A percentile compares a stretch with the other conserved stretches of the same genome.
Conservation (phyloP, 2,329 filamentous ascomycete species). For the Arthrobotrys iridis region DNA sequence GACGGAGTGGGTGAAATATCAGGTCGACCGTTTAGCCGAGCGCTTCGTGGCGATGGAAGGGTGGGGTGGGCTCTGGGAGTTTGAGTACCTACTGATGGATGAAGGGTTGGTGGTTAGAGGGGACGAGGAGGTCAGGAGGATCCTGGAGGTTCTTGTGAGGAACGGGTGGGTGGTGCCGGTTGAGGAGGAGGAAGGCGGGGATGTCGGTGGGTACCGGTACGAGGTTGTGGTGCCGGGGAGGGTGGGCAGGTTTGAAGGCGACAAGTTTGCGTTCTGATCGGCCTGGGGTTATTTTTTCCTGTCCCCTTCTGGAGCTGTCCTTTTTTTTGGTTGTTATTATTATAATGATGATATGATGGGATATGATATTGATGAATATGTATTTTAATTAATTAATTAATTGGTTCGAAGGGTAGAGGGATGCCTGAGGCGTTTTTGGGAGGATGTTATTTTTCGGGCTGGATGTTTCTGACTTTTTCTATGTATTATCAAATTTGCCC, state of each 20-base stretch:
- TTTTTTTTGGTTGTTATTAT: too few relatives aligned
- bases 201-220: slow-evolving; percentile 7
- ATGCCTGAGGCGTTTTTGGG: not conserved
- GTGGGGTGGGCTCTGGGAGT: slow-evolving; percentile 12
- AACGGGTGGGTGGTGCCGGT: slow-evolving; percentile 39
- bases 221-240: slow-evolving; percentile 20
- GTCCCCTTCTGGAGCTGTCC: not conserved
- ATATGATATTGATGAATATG: not conserved
- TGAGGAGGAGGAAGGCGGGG: slow-evolving; percentile 21
- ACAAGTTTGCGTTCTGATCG: slow-evolving; percentile 2
- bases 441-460: not conserved
- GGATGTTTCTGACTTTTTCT: not conserved
- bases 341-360: not conserved
- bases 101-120: slow-evolving; percentile 38
- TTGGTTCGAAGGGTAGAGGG: not conserved
- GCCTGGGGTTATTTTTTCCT: not conserved
- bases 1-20: slow-evolving; percentile 21
- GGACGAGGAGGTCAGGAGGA: slow-evolving; percentile 33
- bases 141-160: slow-evolving; percentile 38
- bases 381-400: not conserved
- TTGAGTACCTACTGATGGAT: slow-evolving; percentile 34
- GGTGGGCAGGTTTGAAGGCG: slow-evolving; percentile 32
- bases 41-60: slow-evolving; percentile 25
- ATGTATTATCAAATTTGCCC: not conserved
- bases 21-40: slow-evolving; percentile 19